Evolutionary conservation across 768 basidiomycete species (phyloP).

Genomic region (Hygrophoropsis aurantiaca): DNA sequence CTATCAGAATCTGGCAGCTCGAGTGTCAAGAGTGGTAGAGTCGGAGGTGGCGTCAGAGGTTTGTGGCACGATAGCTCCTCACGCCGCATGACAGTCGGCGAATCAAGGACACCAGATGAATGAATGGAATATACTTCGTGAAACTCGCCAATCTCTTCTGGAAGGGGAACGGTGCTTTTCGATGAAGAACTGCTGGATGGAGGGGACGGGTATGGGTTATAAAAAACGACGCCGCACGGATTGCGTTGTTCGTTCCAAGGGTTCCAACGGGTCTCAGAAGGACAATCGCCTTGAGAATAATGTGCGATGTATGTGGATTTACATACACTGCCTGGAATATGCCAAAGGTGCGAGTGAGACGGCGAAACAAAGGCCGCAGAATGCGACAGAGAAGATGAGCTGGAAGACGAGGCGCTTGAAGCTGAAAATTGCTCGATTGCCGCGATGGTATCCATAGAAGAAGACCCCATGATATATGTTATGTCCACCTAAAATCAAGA

Average conservation of each 20-base stretch:
- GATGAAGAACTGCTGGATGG: slow-evolving; percentile 22
- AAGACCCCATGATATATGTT: slow-evolving; percentile 32
- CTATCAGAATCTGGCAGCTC: slow-evolving; percentile 36
- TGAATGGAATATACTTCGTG: slow-evolving; percentile 22
- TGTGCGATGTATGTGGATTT: slow-evolving; percentile 23
- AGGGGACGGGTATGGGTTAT: slow-evolving; percentile 26
- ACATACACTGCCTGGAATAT: slow-evolving; percentile 14
- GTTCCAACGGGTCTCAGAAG: background rate
- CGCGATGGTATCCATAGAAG: slow-evolving; percentile 27
- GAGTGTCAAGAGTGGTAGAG: slow-evolving; percentile 36
- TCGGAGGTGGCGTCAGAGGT: slow-evolving; percentile 44
- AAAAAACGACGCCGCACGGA: too few relatives aligned
- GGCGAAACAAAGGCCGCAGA: slow-evolving; percentile 14
- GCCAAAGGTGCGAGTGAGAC: slow-evolving; percentile 16
- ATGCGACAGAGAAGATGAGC: slow-evolving; percentile 9
- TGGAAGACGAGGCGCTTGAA: slow-evolving; percentile 8
- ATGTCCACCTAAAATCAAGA: slow-evolving; percentile 32
- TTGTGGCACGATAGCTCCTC: slow-evolving; percentile 25
- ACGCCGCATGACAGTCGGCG: slow-evolving; percentile 32
- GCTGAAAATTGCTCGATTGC: slow-evolving; percentile 12
- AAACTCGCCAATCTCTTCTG: slow-evolving; percentile 23
- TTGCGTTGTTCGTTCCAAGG: too few relatives aligned
- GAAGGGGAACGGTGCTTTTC: slow-evolving; percentile 21
- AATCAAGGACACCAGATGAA: slow-evolving; percentile 33
- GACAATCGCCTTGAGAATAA: slow-evolving; percentile 11